Percentiles rank a stretch among this genome's conserved stretches.
Evolutionary conservation across 768 basidiomycete genomes (phyloP).

Genomic region (Botryobasidium botryosum): DNA sequence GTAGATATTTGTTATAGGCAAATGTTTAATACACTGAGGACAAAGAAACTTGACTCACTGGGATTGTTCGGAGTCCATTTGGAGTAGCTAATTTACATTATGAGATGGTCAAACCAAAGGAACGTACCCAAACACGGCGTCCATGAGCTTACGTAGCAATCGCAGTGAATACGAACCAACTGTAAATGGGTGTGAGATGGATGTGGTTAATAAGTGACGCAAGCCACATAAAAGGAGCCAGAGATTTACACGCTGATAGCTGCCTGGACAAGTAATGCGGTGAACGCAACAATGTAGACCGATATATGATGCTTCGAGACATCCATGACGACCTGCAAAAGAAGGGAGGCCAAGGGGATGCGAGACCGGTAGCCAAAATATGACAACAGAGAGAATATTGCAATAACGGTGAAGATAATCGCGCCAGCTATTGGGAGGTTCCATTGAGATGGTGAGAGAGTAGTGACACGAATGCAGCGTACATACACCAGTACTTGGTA

Average conservation of each 20-base stretch:
- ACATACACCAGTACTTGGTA: conserved; percentile 49
- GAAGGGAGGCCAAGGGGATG: conserved; percentile 61
- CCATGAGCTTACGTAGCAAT: conserved; percentile 42
- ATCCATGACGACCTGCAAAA: conserved; percentile 72
- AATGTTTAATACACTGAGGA: too few species aligned
- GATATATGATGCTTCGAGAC: conserved; percentile 67
- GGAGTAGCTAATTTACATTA: conserved; percentile 26
- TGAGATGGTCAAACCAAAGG: too few species aligned
- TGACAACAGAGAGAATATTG: conserved; percentile 51
- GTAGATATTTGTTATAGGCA: too few species aligned
- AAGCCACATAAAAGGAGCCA: too few species aligned
- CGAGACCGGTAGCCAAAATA: conserved; percentile 58
- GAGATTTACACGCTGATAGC: conserved; percentile 43
- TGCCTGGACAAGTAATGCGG: conserved; percentile 54
- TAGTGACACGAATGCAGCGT: background rate
- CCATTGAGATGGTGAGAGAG: conserved; percentile 10
- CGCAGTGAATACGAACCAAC: conserved; percentile 62
- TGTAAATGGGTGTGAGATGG: too few species aligned
- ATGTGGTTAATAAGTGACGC: background rate
- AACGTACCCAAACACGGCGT: background rate
- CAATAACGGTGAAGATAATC: conserved; percentile 62
- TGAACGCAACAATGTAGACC: conserved; percentile 62
- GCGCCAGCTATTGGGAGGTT: conserved; percentile 39
- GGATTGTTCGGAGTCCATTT: conserved; percentile 69
- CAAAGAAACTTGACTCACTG: conserved; percentile 25